phyloP scores from a whole-genome alignment of 352 stramenopile species.

The Paralagenidium karlingii region DNA sequence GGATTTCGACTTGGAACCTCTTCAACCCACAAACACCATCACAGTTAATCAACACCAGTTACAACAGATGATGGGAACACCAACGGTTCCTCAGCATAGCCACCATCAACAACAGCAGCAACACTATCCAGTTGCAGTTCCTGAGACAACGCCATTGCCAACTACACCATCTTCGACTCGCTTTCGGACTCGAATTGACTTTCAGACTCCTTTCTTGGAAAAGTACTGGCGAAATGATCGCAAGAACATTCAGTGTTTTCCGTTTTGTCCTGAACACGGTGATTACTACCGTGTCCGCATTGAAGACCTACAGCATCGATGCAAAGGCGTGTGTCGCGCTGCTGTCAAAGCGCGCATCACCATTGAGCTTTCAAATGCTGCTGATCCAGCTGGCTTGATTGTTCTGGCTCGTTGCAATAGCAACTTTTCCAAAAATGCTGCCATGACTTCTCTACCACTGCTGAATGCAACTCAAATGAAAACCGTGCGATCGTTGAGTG shows the following conservation, averaged over 20 bases:
- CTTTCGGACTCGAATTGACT: constrained; percentile 47
- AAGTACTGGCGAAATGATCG: constrained; percentile 89
- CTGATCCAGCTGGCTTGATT: constrained; percentile 15
- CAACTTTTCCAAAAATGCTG: constrained; percentile 58
- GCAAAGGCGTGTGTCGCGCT: constrained; percentile 76
- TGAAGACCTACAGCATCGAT: constrained; percentile 67
- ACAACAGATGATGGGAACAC: too few species aligned
- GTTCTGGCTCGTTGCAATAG: constrained; percentile 75
- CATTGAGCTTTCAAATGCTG: too few species aligned
- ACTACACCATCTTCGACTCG: constrained; percentile 5
- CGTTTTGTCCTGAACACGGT: constrained; percentile 78
- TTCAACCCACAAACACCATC: not conserved
- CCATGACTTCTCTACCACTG: constrained; percentile 29
- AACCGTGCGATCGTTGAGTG: constrained; percentile 49
- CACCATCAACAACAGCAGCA: too few species aligned
- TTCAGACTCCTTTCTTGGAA: constrained; percentile 72
- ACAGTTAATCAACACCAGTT: too few species aligned
- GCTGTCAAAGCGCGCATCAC: constrained; percentile 53
- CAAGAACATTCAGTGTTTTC: constrained; percentile 89
- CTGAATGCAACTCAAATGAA: constrained; percentile 51
- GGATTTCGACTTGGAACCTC: not conserved
- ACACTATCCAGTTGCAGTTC: not conserved
- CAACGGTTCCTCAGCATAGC: too few species aligned
- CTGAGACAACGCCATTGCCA: not conserved
- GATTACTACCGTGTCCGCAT: constrained; percentile 85